Percentiles rank a stretch among this genome's conserved stretches.
phyloP scores from a whole-genome alignment of 2,329 filamentous ascomycete species.

The Talaromyces sp. region DNA sequence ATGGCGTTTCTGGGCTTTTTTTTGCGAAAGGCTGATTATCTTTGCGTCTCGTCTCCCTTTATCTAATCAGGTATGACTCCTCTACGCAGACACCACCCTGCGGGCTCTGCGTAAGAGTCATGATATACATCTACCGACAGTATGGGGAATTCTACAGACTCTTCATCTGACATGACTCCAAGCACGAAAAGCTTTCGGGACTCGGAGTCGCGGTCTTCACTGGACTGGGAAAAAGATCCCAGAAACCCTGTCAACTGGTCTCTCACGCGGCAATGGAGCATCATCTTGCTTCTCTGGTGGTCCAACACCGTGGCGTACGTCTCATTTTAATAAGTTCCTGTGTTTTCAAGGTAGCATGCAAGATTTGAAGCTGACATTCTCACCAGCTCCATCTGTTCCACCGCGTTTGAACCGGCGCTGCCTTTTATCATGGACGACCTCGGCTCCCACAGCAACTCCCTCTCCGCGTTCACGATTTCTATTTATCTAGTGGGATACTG shows the following conservation, averaged over 20 bases:
- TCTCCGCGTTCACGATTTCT: not conserved
- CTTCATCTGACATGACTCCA: not conserved
- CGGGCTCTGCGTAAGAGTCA: not conserved
- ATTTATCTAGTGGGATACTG: not conserved
- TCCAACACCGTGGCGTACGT: conserved; percentile 1
- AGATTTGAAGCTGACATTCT: not conserved
- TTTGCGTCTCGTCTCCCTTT: not conserved
- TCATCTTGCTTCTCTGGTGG: not conserved
- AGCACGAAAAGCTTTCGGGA: not conserved
- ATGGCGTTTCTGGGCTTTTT: too few relatives aligned
- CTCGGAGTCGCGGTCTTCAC: not conserved
- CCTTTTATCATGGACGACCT: not conserved
- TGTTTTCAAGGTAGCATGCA: not conserved
- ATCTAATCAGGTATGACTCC: not conserved
- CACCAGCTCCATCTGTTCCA: not conserved
- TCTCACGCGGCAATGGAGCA: not conserved
- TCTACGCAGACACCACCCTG: not conserved
- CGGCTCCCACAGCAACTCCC: not conserved
- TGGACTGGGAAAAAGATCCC: not conserved
- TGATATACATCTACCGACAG: not conserved
- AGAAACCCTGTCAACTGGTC: not conserved
- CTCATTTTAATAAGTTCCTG: not conserved
- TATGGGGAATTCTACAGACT: not conserved
- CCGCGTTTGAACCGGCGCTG: not conserved
- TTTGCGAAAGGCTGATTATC: too few relatives aligned